phyloP scores from a whole-genome alignment of 768 basidiomycete species.

The Auricularia auricula-judae region DNA sequence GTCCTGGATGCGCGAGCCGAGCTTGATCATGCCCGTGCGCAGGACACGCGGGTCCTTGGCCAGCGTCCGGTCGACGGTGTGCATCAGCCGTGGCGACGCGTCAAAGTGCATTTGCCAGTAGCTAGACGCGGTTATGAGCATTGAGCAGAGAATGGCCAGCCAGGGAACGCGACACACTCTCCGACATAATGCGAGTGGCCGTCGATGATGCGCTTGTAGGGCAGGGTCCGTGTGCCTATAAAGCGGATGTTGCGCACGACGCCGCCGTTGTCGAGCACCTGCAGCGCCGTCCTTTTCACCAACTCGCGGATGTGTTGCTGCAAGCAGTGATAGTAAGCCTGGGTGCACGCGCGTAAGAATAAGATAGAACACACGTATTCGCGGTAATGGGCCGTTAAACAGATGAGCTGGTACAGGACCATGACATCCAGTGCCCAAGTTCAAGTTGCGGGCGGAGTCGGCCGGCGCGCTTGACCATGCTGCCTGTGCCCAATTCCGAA shows the following conservation, averaged over 20 bases:
- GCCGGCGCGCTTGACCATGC: neutral
- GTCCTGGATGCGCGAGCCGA: constrained; percentile 64
- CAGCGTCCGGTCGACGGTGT: constrained; percentile 53
- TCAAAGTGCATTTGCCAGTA: constrained; percentile 92
- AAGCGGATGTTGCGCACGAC: constrained; percentile 73
- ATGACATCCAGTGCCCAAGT: constrained; percentile 26
- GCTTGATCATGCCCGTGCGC: constrained; percentile 69
- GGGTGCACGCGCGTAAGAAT: constrained; percentile 1
- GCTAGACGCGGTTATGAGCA: constrained; percentile 25
- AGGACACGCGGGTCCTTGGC: constrained; percentile 74
- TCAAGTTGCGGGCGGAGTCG: no score
- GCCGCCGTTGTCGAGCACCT: constrained; percentile 64
- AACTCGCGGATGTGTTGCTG: constrained; percentile 68
- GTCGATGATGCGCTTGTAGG: constrained; percentile 61
- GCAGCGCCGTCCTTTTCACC: constrained; percentile 57
- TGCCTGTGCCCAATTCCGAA: neutral
- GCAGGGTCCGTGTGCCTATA: constrained; percentile 62
- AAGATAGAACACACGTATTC: constrained; percentile 47
- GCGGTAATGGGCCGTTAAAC: constrained; percentile 64
- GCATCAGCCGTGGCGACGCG: constrained; percentile 61
- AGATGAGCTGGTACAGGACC: constrained; percentile 84
- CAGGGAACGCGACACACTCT: constrained; percentile 49
- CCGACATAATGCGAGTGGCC: constrained; percentile 45
- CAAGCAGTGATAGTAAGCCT: neutral
- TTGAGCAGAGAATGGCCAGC: neutral